A percentile compares a stretch with the other conserved stretches of the same genome.
Evolutionary conservation across 495 filamentous ascomycete species (phyloP).

Genomic region (Penicillium steckii): DNA sequence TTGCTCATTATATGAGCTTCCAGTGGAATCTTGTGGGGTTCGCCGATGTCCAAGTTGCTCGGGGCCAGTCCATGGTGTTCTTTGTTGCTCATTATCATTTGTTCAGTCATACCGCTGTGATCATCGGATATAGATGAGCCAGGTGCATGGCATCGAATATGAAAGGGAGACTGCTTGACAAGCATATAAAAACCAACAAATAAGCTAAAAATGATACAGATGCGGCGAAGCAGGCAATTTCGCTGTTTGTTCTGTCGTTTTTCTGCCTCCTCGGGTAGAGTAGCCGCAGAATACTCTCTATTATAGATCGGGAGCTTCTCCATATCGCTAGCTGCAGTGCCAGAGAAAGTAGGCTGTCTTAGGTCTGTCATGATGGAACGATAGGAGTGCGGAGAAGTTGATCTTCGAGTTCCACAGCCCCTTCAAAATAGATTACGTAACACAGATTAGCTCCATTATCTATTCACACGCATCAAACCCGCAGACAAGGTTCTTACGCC

Average conservation of each 20-base stretch:
- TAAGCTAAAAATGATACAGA: constrained; percentile 17
- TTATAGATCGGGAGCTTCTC: constrained; percentile 26
- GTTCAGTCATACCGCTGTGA: not conserved
- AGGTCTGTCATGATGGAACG: not conserved
- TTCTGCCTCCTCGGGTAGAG: constrained; percentile 3
- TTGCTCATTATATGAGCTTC: constrained; percentile 96
- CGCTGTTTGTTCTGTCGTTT: constrained; percentile 7
- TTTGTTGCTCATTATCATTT: not conserved
- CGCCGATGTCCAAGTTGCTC: not conserved
- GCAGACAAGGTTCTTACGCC: not conserved
- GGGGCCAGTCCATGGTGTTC: not conserved
- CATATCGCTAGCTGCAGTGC: constrained; percentile 14
- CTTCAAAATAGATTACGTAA: not conserved
- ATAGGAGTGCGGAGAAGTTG: not conserved
- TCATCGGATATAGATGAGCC: not conserved
- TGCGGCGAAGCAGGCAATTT: constrained; percentile 10
- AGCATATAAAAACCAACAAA: constrained; percentile 19
- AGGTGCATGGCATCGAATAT: not conserved
- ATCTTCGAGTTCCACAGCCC: not conserved
- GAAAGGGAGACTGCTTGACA: constrained; percentile 9
- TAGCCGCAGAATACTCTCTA: constrained; percentile 8
- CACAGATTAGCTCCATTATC: not conserved
- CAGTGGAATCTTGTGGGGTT: constrained; percentile 59
- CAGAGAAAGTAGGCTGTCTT: not conserved
- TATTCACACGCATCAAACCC: not conserved